A percentile compares a stretch with the other conserved stretches of the same genome.
phyloP scores from a whole-genome alignment of 164 flowering plant genomes.

The Dillenia turbinata region DNA sequence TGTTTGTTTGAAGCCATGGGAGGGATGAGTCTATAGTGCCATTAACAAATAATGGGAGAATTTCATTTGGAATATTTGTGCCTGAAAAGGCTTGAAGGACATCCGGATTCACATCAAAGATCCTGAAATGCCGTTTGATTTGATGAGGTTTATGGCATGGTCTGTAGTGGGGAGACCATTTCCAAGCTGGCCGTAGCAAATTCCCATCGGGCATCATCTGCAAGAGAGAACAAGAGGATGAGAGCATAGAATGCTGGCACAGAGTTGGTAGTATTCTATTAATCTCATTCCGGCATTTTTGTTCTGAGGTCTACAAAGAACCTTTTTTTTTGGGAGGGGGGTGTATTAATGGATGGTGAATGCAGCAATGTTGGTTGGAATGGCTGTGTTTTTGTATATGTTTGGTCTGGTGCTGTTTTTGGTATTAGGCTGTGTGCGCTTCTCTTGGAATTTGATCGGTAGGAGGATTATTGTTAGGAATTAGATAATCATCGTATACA shows the following conservation, averaged over 20 bases:
- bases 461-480: no score
- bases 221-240: neutral
- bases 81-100: conserved; percentile 30
- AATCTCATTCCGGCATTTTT: no score
- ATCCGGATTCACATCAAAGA: conserved; percentile 32
- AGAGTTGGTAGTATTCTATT: neutral
- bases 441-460: no score
- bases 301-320: no score
- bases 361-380: neutral
- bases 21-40: conserved; percentile 11
- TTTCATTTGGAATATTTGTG: conserved; percentile 41
- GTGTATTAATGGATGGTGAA: neutral
- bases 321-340: no score
- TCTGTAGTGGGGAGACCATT: conserved; percentile 41
- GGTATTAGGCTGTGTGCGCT: no score
- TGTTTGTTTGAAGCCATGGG: conserved; percentile 34
- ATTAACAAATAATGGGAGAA: conserved; percentile 30
- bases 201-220: conserved; percentile 38
- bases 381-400: neutral
- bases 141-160: conserved; percentile 21
- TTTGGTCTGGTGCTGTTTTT: neutral
- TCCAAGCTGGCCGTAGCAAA: conserved; percentile 45
- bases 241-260: neutral
- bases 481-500: no score
- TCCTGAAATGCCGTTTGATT: conserved; percentile 38